Evolutionary conservation across 2,329 filamentous ascomycete species (phyloP).

Genomic region (Diaporthe sp.): DNA sequence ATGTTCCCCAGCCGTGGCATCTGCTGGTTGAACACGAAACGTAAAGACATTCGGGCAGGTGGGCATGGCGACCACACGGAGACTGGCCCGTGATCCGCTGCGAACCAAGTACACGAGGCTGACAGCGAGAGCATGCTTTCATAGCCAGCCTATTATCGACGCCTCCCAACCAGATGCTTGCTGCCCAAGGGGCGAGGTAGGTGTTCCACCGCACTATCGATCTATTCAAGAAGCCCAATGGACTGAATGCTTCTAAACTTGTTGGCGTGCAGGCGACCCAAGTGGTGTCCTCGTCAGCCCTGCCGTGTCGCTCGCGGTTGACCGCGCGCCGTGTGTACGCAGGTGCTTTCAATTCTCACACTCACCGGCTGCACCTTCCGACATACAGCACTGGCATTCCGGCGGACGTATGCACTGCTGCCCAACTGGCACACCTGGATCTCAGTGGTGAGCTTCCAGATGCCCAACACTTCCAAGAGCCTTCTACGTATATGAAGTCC

Average conservation of each 20-base stretch:
- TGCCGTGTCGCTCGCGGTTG: background rate
- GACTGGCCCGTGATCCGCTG: background rate
- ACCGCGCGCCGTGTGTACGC: background rate
- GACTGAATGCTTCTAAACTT: background rate
- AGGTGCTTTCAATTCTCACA: background rate
- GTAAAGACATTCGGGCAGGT: background rate
- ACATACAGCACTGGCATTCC: background rate
- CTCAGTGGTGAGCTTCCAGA: background rate
- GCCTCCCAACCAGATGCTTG: background rate
- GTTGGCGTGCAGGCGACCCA: background rate
- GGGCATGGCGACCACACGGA: background rate
- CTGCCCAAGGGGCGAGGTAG: background rate
- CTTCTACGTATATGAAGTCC: conserved; percentile 22
- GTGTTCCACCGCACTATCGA: background rate
- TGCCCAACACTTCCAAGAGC: background rate
- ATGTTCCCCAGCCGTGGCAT: too few relatives aligned
- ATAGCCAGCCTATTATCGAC: background rate
- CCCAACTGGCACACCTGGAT: background rate
- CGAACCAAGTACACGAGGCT: background rate
- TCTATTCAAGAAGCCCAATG: background rate
- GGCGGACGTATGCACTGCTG: conserved; percentile 28
- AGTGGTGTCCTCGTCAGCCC: conserved; percentile 14
- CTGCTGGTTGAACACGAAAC: background rate
- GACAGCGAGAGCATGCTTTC: background rate
- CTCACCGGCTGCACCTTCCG: background rate